Evolutionary conservation across 495 filamentous ascomycete species (phyloP), one percentile per base, ranked within the genome.

Genomic region (Aspergillus incahuasiensis): DNA sequence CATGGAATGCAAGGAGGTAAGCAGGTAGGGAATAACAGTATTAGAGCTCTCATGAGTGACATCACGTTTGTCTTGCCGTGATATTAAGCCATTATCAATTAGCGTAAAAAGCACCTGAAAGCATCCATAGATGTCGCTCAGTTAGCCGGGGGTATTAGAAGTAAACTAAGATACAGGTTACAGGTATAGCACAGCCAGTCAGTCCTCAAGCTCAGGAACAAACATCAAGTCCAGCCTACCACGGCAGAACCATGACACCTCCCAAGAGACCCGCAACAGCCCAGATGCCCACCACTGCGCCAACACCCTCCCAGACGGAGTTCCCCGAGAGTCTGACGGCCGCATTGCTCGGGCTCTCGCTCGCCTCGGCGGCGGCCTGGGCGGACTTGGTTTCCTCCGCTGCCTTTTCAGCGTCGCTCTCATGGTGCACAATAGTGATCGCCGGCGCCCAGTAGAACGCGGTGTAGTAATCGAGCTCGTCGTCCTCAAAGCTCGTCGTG

Each of bases 381-480:
- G 41, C 18, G 7, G 18, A 21, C 24, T 6, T 12, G 12, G 43
- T 28, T 22, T 16, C 43, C 35, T 16, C 20, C 19, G 48, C 21
- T 19, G 19, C 48, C 0, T 32, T 9, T 3, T 16, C n/a, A 5
- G 41, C 15, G n/a, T 51, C 48, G 11, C 15, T 21, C 48, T 51
- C 48, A n/a, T 40, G 48, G 20, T 51, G 20, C 35, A 51, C 15
- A 4, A 51, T n/a, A n/a, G 48, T 51, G 20, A 51, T 24, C n/a
- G 16, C 34, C 16, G 48, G 48, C 32, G 35, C 35, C n/a, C 25
- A 41, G 9, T 39, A 15, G 15, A 51, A 1, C 1, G 19, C 48
- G 19, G 32, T 40, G 20, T 41, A 41, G 19, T 40, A 51, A 5
- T 11, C 35, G 5, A n/a, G 6, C 0, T 50, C 28, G 16, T 41